Evolutionary conservation across 2,329 filamentous ascomycete genomes (phyloP).

Genomic region (Helotiales sp.): DNA sequence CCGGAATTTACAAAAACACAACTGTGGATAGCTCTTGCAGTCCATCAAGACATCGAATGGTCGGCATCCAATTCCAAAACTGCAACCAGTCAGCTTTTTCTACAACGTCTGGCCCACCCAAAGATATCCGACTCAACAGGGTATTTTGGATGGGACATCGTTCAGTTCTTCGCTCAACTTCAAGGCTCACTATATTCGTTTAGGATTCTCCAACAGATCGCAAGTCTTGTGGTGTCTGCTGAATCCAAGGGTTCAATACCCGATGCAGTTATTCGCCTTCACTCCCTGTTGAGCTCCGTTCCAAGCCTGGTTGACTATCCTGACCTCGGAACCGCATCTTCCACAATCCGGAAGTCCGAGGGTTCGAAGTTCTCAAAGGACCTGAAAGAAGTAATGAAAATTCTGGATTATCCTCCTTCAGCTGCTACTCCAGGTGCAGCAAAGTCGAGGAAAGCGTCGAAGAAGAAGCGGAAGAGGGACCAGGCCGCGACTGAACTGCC

Average conservation of each 20-base stretch:
- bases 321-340: constrained; percentile 19
- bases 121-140: neutral
- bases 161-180: constrained; percentile 42
- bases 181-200: constrained; percentile 43
- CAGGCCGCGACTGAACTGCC: neutral
- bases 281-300: constrained; percentile 30
- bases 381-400: constrained; percentile 20
- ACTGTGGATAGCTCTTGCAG: constrained; percentile 37
- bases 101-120: constrained; percentile 20
- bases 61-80: constrained; percentile 35
- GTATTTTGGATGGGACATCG: constrained; percentile 40
- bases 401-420: constrained; percentile 20
- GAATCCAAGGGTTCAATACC: constrained; percentile 12
- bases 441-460: constrained; percentile 16
- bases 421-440: constrained; percentile 6
- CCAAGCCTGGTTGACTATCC: constrained; percentile 32
- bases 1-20: constrained; percentile 22
- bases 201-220: constrained; percentile 42
- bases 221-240: constrained; percentile 28
- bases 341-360: constrained; percentile 20
- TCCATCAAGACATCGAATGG: constrained; percentile 41
- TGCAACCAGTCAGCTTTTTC: constrained; percentile 21
- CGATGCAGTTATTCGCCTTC: constrained; percentile 19
- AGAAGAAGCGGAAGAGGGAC: constrained; percentile 35
- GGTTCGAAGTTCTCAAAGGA: neutral